Evolutionary conservation across 2,329 filamentous ascomycete species (phyloP).

Genomic region (Pseudopithomyces chartarum): DNA sequence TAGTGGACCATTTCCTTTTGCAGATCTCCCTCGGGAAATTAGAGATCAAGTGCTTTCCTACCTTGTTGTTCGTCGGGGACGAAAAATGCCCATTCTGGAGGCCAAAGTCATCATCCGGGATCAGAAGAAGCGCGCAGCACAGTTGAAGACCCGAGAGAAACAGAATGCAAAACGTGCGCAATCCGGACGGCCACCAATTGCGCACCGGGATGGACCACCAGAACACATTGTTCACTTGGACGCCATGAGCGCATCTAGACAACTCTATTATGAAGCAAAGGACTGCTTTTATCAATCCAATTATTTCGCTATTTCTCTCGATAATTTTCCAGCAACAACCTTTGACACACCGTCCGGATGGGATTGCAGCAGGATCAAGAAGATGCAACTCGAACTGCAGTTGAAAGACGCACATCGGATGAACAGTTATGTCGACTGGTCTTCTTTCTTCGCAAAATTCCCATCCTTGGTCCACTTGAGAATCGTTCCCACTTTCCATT

Average conservation of each 20-base stretch:
- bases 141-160: constrained; percentile 26
- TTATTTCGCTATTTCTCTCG: constrained; percentile 34
- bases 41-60: constrained; percentile 36
- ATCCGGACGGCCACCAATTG: constrained; percentile 25
- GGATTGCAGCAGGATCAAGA: constrained; percentile 28
- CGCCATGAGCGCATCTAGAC: constrained; percentile 26
- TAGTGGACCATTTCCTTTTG: constrained; percentile 30
- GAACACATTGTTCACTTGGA: constrained; percentile 29
- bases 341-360: constrained; percentile 33
- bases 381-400: constrained; percentile 32
- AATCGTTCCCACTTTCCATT: constrained; percentile 33
- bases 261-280: constrained; percentile 29
- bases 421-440: constrained; percentile 40
- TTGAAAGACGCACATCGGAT: constrained; percentile 38
- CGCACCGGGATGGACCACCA: constrained; percentile 12
- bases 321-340: constrained; percentile 24
- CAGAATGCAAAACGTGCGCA: constrained; percentile 28
- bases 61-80: constrained; percentile 26
- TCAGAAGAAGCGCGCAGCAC: constrained; percentile 30
- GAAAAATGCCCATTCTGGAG: constrained; percentile 23
- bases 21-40: constrained; percentile 32
- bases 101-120: constrained; percentile 28
- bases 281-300: constrained; percentile 34
- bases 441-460: constrained; percentile 28
- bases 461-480: constrained; percentile 25